These are phyloP conservation scores for Aspergillus egyptiacus DNA, from an alignment of 495 filamentous ascomycete species.

Conservation along the genomic window DNA sequence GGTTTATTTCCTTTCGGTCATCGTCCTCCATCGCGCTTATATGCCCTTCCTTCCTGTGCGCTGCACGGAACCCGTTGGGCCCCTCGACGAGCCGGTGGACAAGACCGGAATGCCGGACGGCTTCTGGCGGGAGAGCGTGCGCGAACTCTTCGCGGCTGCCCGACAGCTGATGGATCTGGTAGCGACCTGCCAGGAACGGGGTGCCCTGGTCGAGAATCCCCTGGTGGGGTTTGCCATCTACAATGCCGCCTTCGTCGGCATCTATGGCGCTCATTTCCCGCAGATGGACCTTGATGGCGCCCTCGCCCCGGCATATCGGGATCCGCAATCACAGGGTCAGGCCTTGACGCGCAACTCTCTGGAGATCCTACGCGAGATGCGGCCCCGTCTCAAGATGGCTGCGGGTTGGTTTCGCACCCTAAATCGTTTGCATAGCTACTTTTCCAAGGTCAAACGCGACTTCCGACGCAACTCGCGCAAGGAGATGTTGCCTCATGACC, in stretches of 20 bases:
- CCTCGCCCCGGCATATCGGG: conserved; percentile 36
- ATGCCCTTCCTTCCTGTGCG: conserved; percentile 75
- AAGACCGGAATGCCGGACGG: conserved; percentile 45
- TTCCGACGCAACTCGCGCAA: conserved; percentile 47
- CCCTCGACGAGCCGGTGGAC: conserved; percentile 62
- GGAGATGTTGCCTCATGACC: conserved; percentile 25
- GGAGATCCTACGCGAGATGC: conserved; percentile 57
- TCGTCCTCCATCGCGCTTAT: conserved; percentile 76
- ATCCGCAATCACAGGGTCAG: conserved; percentile 28
- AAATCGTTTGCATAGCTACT: conserved; percentile 61
- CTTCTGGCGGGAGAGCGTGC: conserved; percentile 73
- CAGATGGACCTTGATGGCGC: conserved; percentile 68
- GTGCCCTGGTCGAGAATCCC: conserved; percentile 68
- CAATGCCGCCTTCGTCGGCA: conserved; percentile 63
- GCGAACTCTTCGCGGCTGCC: conserved; percentile 66
- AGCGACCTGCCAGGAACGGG: conserved; percentile 65
- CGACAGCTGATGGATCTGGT: conserved; percentile 71
- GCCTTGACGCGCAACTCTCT: conserved; percentile 45
- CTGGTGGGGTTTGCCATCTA: conserved; percentile 77
- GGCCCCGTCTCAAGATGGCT: conserved; percentile 62
- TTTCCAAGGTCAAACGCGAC: conserved; percentile 56
- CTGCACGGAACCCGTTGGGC: conserved; percentile 61
- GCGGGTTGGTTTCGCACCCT: conserved; percentile 65
- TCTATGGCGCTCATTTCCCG: conserved; percentile 70
- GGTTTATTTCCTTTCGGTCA: conserved; percentile 67